Evolutionary conservation across 768 basidiomycete species (phyloP), one percentile per base, ranked within the genome.

Genomic region (Pilatotrama ljubarskyi): DNA sequence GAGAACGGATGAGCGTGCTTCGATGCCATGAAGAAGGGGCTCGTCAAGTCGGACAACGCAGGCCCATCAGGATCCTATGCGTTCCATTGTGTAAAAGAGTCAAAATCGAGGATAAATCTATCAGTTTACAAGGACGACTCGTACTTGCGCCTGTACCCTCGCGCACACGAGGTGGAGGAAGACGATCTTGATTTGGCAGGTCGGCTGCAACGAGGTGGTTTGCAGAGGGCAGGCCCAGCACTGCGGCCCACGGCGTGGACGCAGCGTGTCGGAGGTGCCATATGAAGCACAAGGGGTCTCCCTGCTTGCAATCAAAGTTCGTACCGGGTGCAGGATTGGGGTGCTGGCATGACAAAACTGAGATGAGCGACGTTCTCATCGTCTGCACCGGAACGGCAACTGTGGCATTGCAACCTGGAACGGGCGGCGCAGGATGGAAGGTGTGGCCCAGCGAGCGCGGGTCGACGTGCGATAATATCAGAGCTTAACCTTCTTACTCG

Each of bases 161-260:
- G n/a, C 55, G 49, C 62, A 58, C 69, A 68, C 62, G 69, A 70
- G 64, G 71, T 68, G 53, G 76, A 72, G 56, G 56, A 44, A 53
- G 41, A 29, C 51, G 55, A 44, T 54, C 82, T 78, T 53, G 65
- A 82, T 83, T 80, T 78, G 85, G 86, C 74, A 88, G 72, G 73
- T 80, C 61, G 62, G 83, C 74, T 72, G 78, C 82, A 73, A 76
- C 70, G 76, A 64, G 70, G 72, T 80, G 84, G 84, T 72, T 74
- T 75, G 73, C 66, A 73, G 72, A 75, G 74, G 71, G 76, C 72
- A 75, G 71, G 82, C 74, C 76, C 78, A 76, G 80, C 77, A 78
- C 81, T 84, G 84, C 81, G 85, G 82, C 78, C 82, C 78, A 82
- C 81, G 55, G 82, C 86, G 84, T 84, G 87, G 77, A 78, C 76